Percentiles rank a stretch among this genome's conserved stretches.
These are phyloP conservation scores for Ceraceosorus guamensis DNA, from an alignment of 1,284 basidiomycete species.

Conservation along the genomic window DNA sequence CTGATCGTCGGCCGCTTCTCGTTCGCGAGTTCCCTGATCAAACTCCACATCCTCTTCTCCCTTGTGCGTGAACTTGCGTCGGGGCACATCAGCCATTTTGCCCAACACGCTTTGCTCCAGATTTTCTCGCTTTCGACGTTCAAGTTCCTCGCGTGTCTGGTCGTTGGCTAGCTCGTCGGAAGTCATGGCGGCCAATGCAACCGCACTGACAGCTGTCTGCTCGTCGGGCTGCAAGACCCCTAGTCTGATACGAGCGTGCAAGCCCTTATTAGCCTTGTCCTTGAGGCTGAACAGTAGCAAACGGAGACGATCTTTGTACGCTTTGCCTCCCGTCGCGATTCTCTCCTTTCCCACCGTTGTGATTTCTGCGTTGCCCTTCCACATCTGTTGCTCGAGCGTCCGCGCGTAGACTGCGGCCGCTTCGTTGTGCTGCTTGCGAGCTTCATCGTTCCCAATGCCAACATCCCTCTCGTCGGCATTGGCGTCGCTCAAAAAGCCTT, in stretches of 20 bases:
- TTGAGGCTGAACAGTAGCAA: conserved; percentile 45
- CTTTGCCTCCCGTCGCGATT: conserved; percentile 3
- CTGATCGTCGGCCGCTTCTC: neutral
- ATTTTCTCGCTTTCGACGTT: conserved; percentile 37
- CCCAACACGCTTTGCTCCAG: conserved; percentile 35
- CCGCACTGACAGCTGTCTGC: conserved; percentile 3
- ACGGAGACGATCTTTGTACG: conserved; percentile 43
- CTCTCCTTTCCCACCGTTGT: neutral
- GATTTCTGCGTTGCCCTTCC: conserved; percentile 22
- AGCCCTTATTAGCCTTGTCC: conserved; percentile 37
- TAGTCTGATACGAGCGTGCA: conserved; percentile 37
- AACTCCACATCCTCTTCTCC: conserved; percentile 46
- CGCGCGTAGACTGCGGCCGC: conserved; percentile 16
- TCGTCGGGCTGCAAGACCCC: conserved; percentile 16
- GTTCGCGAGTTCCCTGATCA: conserved; percentile 12
- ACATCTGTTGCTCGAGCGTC: conserved; percentile 26
- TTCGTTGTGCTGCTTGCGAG: neutral
- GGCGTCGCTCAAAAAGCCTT: neutral
- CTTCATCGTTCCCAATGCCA: neutral
- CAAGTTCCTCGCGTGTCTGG: conserved; percentile 32
- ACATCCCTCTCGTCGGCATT: neutral
- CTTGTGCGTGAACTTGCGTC: conserved; percentile 48
- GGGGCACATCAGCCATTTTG: conserved; percentile 23
- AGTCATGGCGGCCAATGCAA: conserved; percentile 32
- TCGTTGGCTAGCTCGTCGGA: conserved; percentile 46